Evolutionary conservation across 441 rosid species (phyloP).

Genomic region (Croton laevigatus): DNA sequence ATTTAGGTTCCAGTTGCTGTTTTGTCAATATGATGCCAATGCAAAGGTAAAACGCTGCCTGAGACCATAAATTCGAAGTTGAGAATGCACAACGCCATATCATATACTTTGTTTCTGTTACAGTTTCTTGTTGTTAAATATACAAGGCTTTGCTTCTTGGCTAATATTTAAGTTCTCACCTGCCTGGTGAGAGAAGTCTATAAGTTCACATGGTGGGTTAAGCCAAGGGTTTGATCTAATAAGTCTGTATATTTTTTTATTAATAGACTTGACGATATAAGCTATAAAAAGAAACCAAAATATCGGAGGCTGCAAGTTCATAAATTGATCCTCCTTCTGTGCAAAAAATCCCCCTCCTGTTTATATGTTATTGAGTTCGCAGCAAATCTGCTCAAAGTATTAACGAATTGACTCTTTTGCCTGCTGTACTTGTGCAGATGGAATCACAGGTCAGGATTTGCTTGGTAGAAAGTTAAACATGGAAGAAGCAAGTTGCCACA

Average conservation of each 20-base stretch:
- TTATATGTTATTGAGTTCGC: not conserved
- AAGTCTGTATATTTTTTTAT: not conserved
- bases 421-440: not conserved
- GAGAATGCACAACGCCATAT: not conserved
- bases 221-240: not conserved
- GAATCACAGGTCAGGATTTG: not conserved
- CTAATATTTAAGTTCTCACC: not conserved
- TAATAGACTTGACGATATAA: not conserved
- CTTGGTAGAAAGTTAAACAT: not conserved
- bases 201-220: not conserved
- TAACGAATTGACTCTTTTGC: not conserved
- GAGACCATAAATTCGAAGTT: not conserved
- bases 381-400: not conserved
- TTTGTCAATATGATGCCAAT: not conserved
- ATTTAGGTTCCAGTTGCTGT: not conserved
- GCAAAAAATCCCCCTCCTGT: not conserved
- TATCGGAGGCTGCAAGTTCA: not conserved
- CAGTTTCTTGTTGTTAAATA: not conserved
- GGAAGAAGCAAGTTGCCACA: not conserved
- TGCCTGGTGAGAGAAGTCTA: not conserved
- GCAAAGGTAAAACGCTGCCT: not conserved
- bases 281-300: not conserved
- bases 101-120: not conserved
- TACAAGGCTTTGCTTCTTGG: not conserved
- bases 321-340: not conserved